phyloP scores from a whole-genome alignment of 1,139 yeast species.

The Kazachstania sp. region DNA sequence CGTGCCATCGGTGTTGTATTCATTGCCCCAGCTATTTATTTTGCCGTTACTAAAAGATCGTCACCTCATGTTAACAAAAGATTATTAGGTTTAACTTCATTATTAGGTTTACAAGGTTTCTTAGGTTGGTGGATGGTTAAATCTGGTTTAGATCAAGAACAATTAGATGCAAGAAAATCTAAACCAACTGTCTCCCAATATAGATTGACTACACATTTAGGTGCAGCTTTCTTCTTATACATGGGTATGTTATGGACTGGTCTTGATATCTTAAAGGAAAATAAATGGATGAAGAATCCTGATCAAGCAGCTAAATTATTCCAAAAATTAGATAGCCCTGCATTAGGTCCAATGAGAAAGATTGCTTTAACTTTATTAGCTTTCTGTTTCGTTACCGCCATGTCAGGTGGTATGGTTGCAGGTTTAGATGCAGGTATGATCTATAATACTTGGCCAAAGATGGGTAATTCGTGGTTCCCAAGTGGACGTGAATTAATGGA shows the following conservation, averaged over 20 bases:
- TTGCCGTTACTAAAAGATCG: constrained; percentile 59
- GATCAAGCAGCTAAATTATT: constrained; percentile 42
- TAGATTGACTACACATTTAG: constrained; percentile 86
- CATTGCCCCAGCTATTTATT: constrained; percentile 77
- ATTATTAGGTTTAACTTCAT: constrained; percentile 60
- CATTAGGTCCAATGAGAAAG: constrained; percentile 48
- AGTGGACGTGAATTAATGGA: constrained; percentile 65
- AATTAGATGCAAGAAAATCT: constrained; percentile 69
- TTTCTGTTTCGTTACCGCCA: constrained; percentile 76
- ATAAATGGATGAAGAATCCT: constrained; percentile 58
- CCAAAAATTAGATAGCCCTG: constrained; percentile 49
- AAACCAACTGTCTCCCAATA: constrained; percentile 96
- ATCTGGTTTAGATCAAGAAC: constrained; percentile 82
- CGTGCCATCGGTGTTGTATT: constrained; percentile 80
- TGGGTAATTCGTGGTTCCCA: constrained; percentile 79
- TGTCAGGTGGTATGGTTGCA: constrained; percentile 97
- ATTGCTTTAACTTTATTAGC: constrained; percentile 49
- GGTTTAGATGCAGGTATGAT: constrained; percentile 96
- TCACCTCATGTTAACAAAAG: constrained; percentile 61
- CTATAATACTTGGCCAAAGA: constrained; percentile 91
- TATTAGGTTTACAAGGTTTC: constrained; percentile 87
- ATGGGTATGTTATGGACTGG: constrained; percentile 90
- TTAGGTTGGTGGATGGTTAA: constrained; percentile 99
- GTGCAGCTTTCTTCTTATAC: constrained; percentile 85
- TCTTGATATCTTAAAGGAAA: constrained; percentile 69